These are phyloP conservation scores for Gossypium longicalyx DNA, from an alignment of 345 rosid species.

Conservation along the genomic window DNA sequence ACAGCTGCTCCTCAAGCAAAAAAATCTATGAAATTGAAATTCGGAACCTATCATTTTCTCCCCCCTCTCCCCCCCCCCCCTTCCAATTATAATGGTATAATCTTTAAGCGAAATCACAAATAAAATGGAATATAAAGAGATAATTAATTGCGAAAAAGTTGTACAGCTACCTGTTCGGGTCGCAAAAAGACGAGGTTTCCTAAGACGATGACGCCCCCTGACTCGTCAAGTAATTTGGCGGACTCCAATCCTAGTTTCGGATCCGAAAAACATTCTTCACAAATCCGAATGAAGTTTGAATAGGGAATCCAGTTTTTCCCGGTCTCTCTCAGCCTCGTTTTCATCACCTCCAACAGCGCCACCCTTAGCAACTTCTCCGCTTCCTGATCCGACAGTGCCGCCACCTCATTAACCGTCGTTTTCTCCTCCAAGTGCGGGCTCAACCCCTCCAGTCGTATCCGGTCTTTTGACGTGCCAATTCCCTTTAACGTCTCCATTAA, in stretches of 20 bases:
- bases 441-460: conserved; percentile 58
- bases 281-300: conserved; percentile 54
- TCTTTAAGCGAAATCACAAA: conserved; percentile 16
- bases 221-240: conserved; percentile 66
- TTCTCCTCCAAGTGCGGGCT: conserved; percentile 28
- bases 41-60: too few species aligned
- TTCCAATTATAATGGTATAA: not conserved
- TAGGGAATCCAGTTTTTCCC: conserved; percentile 50
- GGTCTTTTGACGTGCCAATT: conserved; percentile 41
- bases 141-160: not conserved
- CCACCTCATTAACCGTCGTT: conserved; percentile 21
- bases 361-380: conserved; percentile 68
- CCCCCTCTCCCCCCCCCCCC: not conserved
- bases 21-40: not conserved
- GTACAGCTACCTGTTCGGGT: conserved; percentile 71
- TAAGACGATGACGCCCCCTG: conserved; percentile 69
- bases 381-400: conserved; percentile 43
- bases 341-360: conserved; percentile 63
- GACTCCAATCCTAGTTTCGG: conserved; percentile 39
- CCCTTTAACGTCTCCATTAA: conserved; percentile 53
- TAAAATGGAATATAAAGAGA: not conserved
- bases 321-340: conserved; percentile 50
- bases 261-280: conserved; percentile 57
- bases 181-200: conserved; percentile 58
- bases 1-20: not conserved